These are phyloP conservation scores for Leccinum olivaceoglutinosum DNA, from an alignment of 1,284 basidiomycete genomes.

Conservation along the genomic window DNA sequence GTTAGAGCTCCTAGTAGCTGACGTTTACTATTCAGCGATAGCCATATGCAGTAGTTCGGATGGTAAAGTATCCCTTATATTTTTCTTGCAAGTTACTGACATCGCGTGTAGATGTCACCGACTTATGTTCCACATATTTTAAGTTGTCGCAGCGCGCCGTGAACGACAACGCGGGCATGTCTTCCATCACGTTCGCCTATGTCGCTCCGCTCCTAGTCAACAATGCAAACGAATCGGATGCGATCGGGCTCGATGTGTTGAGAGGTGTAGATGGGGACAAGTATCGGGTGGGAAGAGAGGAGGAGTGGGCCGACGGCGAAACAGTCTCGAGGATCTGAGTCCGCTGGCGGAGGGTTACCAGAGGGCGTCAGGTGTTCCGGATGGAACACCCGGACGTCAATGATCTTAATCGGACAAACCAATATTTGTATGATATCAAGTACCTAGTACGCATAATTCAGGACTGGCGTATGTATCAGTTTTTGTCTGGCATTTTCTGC, in stretches of 20 bases:
- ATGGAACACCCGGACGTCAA: neutral
- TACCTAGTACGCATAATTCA: neutral
- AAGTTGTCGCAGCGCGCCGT: neutral
- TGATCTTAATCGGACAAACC: neutral
- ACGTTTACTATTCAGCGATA: conserved; percentile 14
- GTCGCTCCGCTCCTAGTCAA: too few relatives aligned
- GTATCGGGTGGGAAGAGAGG: neutral
- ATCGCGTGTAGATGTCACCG: conserved; percentile 14
- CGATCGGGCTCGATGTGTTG: neutral
- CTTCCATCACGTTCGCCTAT: neutral
- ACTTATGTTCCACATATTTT: conserved; percentile 21
- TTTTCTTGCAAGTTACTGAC: conserved; percentile 6
- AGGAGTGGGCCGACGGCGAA: neutral
- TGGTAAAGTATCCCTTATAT: conserved; percentile 10
- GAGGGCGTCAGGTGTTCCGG: neutral
- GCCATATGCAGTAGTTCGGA: conserved; percentile 18
- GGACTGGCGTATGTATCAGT: neutral
- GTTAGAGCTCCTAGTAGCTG: neutral
- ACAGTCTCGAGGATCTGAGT: neutral
- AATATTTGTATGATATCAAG: neutral
- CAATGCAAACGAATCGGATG: neutral
- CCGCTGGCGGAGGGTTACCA: neutral
- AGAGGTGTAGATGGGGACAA: neutral
- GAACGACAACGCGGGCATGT: neutral
- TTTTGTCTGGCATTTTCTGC: neutral